Evolutionary conservation across 345 rosid genomes (phyloP), one percentile per base, ranked within the genome.

Genomic region (Heritiera littoralis): DNA sequence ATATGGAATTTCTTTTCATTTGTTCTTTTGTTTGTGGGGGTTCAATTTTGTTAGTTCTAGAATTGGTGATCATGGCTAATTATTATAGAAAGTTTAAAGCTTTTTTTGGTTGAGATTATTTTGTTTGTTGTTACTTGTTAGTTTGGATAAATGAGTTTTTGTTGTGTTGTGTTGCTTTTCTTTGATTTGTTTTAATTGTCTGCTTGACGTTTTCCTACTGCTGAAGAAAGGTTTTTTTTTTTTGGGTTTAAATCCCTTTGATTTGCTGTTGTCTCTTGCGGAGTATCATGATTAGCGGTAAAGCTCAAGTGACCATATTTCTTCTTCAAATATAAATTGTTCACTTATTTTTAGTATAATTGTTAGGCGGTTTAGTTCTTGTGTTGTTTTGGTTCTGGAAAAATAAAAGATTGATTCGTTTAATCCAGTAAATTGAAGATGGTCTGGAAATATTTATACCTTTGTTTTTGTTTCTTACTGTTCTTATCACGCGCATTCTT

Each of bases 1-100:
- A 80, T 49, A 61, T 41, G 83, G 32, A 41, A 18, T 80, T 63
- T 46, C 7, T 67, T 59, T 48, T 54, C 76, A 23, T 32, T 40
- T 10, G 11, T 76, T 20, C 8, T 38, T 6, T 67, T 8, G 23
- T 51, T 35, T 72, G 28, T 49, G 12, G 4, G 13, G 13, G 14
- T 79, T 69, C 40, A 49, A 32, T 68, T 71, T 65, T 51, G 5
- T 51, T 66, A 72, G 30, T 77, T 2, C 35, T 45, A 11, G 30
- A 45, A 18, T 66, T 15, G n/a, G 40, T 74, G 60, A 54, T 65
- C 58, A 23, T 68, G 63, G 74, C 32, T 66, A 43, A 17, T 20
- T 20, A 40, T 73, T 79, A 9, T 35, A 30, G 28, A 68, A 46
- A 6, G 1, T 11, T 51, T 5, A 9, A 48, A n/a, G n/a, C 66